Percentiles rank a stretch among this genome's conserved stretches.
Evolutionary conservation across 805 yeast genomes (phyloP).

Genomic region (Yarrowia hollandica): DNA sequence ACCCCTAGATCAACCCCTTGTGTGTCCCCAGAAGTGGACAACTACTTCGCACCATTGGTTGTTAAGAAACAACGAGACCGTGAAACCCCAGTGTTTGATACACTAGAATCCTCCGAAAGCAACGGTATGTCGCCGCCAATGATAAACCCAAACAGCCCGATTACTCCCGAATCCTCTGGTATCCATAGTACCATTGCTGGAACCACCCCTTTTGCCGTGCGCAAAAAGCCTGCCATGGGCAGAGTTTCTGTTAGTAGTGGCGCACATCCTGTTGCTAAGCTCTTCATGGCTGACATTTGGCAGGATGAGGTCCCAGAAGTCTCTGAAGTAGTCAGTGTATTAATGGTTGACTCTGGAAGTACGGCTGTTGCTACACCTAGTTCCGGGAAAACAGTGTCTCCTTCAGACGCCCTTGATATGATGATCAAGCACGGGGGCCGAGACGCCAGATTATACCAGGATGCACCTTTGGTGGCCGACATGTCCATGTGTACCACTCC

Average conservation of each 20-base stretch:
- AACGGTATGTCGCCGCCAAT: conserved; percentile 10
- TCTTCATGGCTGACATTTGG: conserved; percentile 9
- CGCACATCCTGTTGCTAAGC: neutral
- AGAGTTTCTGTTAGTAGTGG: conserved; percentile 6
- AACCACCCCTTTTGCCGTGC: neutral
- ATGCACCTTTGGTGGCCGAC: neutral
- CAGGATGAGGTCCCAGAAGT: neutral
- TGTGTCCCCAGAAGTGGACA: neutral
- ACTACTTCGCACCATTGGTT: conserved; percentile 4
- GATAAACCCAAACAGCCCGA: conserved; percentile 2
- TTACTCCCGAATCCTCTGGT: conserved; percentile 7
- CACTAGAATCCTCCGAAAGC: conserved; percentile 4
- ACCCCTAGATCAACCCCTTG: neutral
- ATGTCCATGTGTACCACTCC: neutral
- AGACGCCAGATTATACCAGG: conserved; percentile 7
- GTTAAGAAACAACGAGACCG: conserved; percentile 5
- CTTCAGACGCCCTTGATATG: conserved; percentile 11
- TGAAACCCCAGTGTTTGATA: neutral
- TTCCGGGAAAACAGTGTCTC: neutral
- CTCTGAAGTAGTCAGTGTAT: neutral
- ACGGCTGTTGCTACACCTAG: neutral
- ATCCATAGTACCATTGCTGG: conserved; percentile 4
- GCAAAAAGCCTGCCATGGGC: neutral
- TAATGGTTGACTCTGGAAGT: neutral
- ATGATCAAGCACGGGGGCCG: conserved; percentile 22